Base-by-base conservation (phyloP, 257 asterid genomes). In the Solanum virginianum region DNA sequence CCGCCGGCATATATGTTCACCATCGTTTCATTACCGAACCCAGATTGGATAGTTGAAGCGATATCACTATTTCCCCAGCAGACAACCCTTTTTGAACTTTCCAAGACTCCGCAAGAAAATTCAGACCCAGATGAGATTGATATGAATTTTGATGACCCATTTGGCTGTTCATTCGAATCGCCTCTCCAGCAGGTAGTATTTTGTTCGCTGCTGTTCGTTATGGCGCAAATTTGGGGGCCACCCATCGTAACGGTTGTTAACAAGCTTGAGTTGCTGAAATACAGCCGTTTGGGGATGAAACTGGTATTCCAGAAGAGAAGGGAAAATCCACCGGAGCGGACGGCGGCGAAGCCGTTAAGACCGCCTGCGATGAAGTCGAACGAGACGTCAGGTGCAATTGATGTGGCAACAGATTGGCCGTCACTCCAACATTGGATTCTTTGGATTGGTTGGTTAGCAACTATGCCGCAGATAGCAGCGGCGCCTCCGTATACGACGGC, bases 341-440 rank as follows among this genome's bases (percentile, higher is more conserved):
- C 77, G 51, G 91, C 98, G 87, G 98, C 91, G 87, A 95, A 81
- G 55, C 88, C 88, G 89, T 92, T 88, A 5, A 66, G 86, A 43
- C 98, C 97, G 80, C 97, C 98, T 90, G 96, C 89, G 60, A 93
- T 90, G 89, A 91, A 91, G 89, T 89, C 92, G 90, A 91, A 95
- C 47, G 98, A 91, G 86, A 84, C 88, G 51, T 84, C 74, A 5
- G 93, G 91, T 26, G 87, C 90, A 80, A 88, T 85, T 60, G 90
- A 86, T 32, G 57, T 32, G 5, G 92, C 83, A 8, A 71, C 71
- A 0, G 84, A 22, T 6, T 43, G 86, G 12, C 92, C 93, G 69
- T 90, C 72, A 3, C 89, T 83, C 93, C 93, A 95, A 90, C 98
- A 95, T 87, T 93, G 98, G 70, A 95, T 89, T 81, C 85, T 91